Evolutionary conservation across 257 asterid genomes (phyloP), one percentile per base, ranked within the genome.

Genomic region (Solanum clarkiae): DNA sequence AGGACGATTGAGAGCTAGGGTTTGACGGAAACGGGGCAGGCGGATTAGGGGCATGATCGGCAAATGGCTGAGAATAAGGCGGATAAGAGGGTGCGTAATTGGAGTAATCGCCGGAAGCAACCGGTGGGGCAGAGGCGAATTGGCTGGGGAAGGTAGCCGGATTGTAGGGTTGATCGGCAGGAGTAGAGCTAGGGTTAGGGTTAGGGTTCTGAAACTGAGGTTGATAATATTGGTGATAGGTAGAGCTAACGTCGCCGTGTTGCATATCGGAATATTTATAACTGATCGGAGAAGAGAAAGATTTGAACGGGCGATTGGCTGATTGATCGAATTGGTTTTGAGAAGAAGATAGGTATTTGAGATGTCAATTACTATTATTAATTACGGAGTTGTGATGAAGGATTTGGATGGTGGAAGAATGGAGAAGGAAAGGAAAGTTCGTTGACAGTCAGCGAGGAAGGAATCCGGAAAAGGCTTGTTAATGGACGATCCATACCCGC

Each of bases 41-140:
- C 3, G 87, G 84, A 49, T 55, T 29, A 49, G 94, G 89, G 66
- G 75, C 83, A 57, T 84, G 92, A 79, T 90, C 93, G 54, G 90
- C 29, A 40, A 53, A 82, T 84, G 85, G 86, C 7, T 86, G 88
- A 40, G 93, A 83, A 86, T 84, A 87, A n/a, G 93, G 85, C 24
- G 92, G 88, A 70, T 87, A 88, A 40, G 84, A 55, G 26, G 90
- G 72, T 18, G 92, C 74, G 71, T 75, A 86, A 77, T 60, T 68
- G 49, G 92, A 80, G 85, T 88, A 90, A 88, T 92, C 93, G 66
- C 92, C 44, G 44, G 92, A 70, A 18, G 87, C 29, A 51, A 88
- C 86, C 80, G 95, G 98, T 75, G 98, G 98, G 24, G 98, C 98
- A 60, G 98, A 93, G 87, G 98, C 98, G 84, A 84, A 89, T 4